Evolutionary conservation across 208 protist genomes (phyloP), one percentile per base, ranked within the genome.

Genomic region (Trypanosoma boissoni): DNA sequence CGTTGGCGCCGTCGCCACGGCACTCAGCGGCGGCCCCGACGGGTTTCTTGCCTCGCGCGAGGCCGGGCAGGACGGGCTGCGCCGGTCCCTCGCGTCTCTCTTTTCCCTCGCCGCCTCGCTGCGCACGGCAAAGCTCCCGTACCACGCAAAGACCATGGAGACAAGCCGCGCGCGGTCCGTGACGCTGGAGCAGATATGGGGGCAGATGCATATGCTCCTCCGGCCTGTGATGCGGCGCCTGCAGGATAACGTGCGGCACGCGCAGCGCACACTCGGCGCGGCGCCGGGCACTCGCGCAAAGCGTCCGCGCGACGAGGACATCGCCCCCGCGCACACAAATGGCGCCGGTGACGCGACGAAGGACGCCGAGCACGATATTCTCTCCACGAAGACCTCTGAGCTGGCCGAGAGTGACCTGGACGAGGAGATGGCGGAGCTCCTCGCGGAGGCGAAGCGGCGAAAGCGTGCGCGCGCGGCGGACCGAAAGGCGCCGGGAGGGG

Each of bases 161-260:
- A 92, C 80, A 9, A 73, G 74, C 28, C 50, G 53, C 56, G 56
- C 69, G 37, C 71, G 76, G 42, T 72, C 88, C 65, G 76, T 92
- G 23, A 90, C 88, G 48, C 72, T 76, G 39, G 88, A 95, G 57
- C 85, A 95, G 66, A 86, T 95, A 52, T 95, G 88, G 86, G 85
- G 85, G 0, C 88, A 95, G 67, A 74, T 95, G 76, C 84, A 54
- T 54, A 71, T 92, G 58, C 64, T 92, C 29, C 69, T 89, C 51
- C 72, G 80, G 9, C 88, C 88, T 3, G 85, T 95, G 24, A 53
- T 95, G 44, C 76, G 85, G 4, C 88, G 83, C 43, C 66, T 94
- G 31, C 74, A 82, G 70, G 72, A 81, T 18, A 75, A 76, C 36
- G 84, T 94, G 41, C 76, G 70, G 24, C 57, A 55, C 4, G 69